These are phyloP conservation scores for Trichoderma reesei DNA, from an alignment of 495 filamentous ascomycete species.

Conservation along the genomic window DNA sequence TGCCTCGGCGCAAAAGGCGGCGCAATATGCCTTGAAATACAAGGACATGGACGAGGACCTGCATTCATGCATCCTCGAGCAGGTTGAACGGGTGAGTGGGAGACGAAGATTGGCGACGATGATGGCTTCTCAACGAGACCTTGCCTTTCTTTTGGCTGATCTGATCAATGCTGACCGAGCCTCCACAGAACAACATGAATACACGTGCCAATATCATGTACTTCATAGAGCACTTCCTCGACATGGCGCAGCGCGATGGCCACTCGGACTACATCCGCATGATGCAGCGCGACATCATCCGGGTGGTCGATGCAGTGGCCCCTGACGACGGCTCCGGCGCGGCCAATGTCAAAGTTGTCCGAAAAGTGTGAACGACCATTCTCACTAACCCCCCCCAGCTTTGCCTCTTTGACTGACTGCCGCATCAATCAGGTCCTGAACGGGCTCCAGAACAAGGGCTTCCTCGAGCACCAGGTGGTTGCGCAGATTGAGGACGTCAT, in stretches of 20 bases:
- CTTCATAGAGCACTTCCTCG: conserved; percentile 92
- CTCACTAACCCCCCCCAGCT: background rate
- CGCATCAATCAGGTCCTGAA: conserved; percentile 47
- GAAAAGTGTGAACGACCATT: conserved; percentile 42
- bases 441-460: conserved; percentile 54
- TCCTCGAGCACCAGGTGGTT: conserved; percentile 59
- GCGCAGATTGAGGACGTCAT: conserved; percentile 70
- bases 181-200: conserved; percentile 76
- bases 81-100: conserved; percentile 64
- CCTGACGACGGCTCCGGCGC: conserved; percentile 83
- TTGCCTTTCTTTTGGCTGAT: background rate
- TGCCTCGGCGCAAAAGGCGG: conserved; percentile 81
- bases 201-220: conserved; percentile 98
- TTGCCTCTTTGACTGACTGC: background rate
- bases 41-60: conserved; percentile 91
- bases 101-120: background rate
- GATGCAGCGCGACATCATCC: conserved; percentile 86
- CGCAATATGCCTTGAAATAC: conserved; percentile 88
- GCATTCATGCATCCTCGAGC: conserved; percentile 92
- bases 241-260: conserved; percentile 66
- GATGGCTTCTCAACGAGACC: background rate
- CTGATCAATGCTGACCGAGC: conserved; percentile 1
- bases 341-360: conserved; percentile 87
- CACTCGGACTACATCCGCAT: conserved; percentile 73
- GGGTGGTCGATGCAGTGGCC: conserved; percentile 80